Percentiles rank a stretch among this genome's conserved stretches.
Conservation (phyloP, 768 basidiomycete genomes). For the Trametopsis cervina region DNA sequence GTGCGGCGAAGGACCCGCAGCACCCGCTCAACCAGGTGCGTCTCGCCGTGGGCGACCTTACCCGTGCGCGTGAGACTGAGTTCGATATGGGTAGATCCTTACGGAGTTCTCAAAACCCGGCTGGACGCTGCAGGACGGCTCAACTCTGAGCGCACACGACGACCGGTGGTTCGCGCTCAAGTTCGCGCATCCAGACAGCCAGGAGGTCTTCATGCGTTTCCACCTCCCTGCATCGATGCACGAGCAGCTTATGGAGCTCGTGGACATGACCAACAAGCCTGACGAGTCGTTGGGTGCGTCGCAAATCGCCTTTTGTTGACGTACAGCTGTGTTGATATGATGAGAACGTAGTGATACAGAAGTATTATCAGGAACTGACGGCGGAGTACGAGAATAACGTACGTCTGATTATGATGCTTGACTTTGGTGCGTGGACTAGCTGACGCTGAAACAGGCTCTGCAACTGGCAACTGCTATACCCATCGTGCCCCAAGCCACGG, state of each 20-base stretch:
- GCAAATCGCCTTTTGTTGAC: no score
- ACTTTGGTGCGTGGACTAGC: no score
- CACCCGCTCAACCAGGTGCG: constrained; percentile 4
- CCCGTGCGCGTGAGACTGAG: neutral
- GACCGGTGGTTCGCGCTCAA: constrained; percentile 1
- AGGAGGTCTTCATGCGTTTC: neutral
- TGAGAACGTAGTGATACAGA: no score
- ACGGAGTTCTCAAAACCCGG: neutral
- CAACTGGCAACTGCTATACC: no score
- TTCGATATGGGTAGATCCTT: neutral
- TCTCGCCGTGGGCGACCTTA: neutral
- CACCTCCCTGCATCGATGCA: neutral
- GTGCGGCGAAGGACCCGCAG: neutral
- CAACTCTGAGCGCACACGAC: constrained; percentile 1
- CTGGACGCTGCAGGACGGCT: neutral
- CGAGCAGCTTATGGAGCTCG: neutral
- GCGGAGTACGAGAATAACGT: no score
- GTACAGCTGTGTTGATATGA: no score
- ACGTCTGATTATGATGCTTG: no score
- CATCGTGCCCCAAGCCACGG: no score
- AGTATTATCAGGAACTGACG: no score
- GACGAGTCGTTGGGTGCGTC: constrained; percentile 1
- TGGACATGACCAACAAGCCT: neutral
- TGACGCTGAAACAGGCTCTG: no score
- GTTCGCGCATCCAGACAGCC: neutral